These are phyloP conservation scores for Calocybe indica DNA, from an alignment of 768 basidiomycete species.

Conservation along the genomic window DNA sequence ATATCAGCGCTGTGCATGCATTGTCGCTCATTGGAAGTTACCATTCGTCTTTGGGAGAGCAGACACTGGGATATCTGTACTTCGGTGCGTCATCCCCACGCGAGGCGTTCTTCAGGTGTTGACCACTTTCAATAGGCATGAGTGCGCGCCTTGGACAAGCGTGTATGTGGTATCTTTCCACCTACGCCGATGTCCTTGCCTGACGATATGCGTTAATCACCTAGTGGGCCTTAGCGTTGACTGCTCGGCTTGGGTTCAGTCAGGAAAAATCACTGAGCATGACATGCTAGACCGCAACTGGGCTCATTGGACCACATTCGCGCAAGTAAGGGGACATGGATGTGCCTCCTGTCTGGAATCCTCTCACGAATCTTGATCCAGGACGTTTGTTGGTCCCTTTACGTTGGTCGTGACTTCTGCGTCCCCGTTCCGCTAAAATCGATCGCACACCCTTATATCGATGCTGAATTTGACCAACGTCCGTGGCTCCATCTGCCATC, in stretches of 20 bases:
- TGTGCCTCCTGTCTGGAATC: not conserved
- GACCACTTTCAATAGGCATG: slow-evolving; percentile 34
- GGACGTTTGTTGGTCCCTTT: slow-evolving; percentile 63
- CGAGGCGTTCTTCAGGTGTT: slow-evolving; percentile 4
- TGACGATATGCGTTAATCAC: too few relatives aligned
- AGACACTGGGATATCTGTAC: slow-evolving; percentile 40
- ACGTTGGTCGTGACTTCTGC: slow-evolving; percentile 58
- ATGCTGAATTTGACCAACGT: slow-evolving; percentile 42
- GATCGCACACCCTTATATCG: slow-evolving; percentile 43
- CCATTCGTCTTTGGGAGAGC: slow-evolving; percentile 41
- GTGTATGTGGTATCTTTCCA: slow-evolving; percentile 31
- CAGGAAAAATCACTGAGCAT: slow-evolving; percentile 42
- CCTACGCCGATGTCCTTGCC: too few relatives aligned
- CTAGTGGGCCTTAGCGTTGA: slow-evolving; percentile 53
- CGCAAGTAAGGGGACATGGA: slow-evolving; percentile 29
- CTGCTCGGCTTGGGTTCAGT: slow-evolving; percentile 50
- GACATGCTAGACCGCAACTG: slow-evolving; percentile 55
- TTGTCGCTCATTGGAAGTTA: slow-evolving; percentile 37
- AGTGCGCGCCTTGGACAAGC: slow-evolving; percentile 54
- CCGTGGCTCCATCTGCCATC: slow-evolving; percentile 37
- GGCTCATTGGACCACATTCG: slow-evolving; percentile 55
- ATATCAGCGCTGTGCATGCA: slow-evolving; percentile 38
- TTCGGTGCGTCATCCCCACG: slow-evolving; percentile 28
- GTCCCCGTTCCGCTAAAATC: slow-evolving; percentile 31
- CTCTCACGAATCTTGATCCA: slow-evolving; percentile 12